Conservation (phyloP, 228 moss, liverwort and hornwort genomes). For the Sphagnum fallax region DNA sequence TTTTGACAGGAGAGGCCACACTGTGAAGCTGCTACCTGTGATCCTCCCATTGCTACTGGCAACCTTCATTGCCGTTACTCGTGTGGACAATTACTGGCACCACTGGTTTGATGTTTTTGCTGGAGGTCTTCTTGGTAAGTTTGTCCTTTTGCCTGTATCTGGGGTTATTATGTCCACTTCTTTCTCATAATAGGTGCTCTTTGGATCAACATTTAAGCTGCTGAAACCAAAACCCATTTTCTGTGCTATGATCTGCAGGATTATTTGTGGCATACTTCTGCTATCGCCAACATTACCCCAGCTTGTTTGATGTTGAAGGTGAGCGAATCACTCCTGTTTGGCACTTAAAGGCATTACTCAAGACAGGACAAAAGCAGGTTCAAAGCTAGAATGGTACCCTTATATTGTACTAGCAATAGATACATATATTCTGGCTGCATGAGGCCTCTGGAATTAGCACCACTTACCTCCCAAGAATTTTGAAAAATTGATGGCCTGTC, state of each 20-base stretch:
- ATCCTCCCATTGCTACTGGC: conserved; percentile 53
- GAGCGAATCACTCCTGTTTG: neutral
- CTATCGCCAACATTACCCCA: conserved; percentile 51
- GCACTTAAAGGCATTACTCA: too few species aligned
- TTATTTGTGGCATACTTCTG: conserved; percentile 36
- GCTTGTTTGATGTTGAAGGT: conserved; percentile 32
- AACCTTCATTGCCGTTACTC: conserved; percentile 70
- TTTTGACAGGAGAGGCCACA: conserved; percentile 73
- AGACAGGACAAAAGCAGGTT: too few species aligned
- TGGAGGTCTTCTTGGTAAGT: conserved; percentile 68
- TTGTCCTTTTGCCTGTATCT: neutral
- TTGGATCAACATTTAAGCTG: neutral
- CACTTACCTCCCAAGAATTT: too few species aligned
- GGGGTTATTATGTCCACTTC: neutral
- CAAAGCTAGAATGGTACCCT: too few species aligned
- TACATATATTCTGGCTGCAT: too few species aligned
- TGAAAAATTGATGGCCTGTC: too few species aligned
- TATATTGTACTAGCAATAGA: too few species aligned
- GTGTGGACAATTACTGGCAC: conserved; percentile 95
- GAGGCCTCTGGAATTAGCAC: too few species aligned
- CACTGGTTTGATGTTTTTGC: conserved; percentile 84
- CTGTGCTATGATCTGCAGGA: conserved; percentile 16
- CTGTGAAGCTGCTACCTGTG: conserved; percentile 65
- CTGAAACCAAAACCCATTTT: too few species aligned
- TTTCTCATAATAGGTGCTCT: neutral